A percentile compares a stretch with the other conserved stretches of the same genome.
phyloP scores from a whole-genome alignment of 2,329 filamentous ascomycete genomes.

The Aureobasidium sp. region DNA sequence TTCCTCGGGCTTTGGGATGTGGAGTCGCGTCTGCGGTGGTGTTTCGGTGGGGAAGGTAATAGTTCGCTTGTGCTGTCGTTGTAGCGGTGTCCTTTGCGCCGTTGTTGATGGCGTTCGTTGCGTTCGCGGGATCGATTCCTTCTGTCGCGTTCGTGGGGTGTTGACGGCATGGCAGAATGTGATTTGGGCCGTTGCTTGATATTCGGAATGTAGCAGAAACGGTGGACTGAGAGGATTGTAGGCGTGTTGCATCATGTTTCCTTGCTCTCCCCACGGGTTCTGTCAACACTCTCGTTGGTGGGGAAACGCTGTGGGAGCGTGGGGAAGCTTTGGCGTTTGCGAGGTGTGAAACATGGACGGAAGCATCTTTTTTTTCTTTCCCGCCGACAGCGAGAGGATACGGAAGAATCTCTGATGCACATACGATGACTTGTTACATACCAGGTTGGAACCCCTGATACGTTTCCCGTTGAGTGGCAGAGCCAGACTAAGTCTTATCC shows the following conservation, averaged over 20 bases:
- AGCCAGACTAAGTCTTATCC: no score
- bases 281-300: slow-evolving; percentile 5
- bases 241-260: not conserved
- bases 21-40: not conserved
- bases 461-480: no score
- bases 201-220: no score
- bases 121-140: slow-evolving; percentile 15
- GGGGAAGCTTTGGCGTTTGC: not conserved
- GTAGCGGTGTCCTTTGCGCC: slow-evolving; percentile 26
- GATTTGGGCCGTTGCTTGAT: no score
- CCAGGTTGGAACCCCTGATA: no score
- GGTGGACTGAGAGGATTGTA: no score
- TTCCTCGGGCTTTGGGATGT: not conserved
- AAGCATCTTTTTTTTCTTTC: not conserved
- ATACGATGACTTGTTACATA: no score
- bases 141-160: slow-evolving; percentile 3
- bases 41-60: not conserved
- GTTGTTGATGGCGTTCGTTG: slow-evolving; percentile 21
- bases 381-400: no score
- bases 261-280: not conserved
- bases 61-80: slow-evolving; percentile 26
- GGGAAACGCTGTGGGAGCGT: not conserved
- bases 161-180: not conserved
- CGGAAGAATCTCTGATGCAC: no score
- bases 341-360: not conserved